Conservation (phyloP, 2,329 filamentous ascomycete genomes). For the Botrytis tulipae region DNA sequence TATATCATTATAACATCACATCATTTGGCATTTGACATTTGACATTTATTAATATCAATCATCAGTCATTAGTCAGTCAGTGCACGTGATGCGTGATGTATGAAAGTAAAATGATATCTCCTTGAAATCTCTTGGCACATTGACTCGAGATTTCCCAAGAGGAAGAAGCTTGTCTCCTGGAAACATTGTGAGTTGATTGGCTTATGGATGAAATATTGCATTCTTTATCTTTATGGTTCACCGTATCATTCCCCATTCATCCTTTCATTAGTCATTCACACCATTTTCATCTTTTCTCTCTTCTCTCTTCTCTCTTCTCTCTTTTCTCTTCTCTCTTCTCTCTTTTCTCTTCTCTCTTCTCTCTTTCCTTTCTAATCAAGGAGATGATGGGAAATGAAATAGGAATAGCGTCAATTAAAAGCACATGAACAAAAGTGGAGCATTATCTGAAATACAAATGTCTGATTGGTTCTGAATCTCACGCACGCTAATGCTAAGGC, state of each 20-base stretch:
- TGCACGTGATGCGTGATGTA: neutral
- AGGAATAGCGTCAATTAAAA: neutral
- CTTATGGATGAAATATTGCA: neutral
- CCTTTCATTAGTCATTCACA: neutral
- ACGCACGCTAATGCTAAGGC: neutral
- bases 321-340: too few species aligned
- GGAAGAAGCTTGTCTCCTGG: too few species aligned
- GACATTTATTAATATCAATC: neutral
- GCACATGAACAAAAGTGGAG: neutral
- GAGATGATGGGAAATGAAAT: neutral
- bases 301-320: neutral
- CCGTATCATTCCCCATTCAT: neutral
- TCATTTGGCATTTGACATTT: neutral
- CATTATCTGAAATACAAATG: rapidly evolving
- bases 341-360: too few species aligned
- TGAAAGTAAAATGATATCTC: too few species aligned
- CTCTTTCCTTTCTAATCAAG: conserved; percentile 4
- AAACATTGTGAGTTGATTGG: too few species aligned
- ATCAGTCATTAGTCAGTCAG: neutral
- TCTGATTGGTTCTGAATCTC: neutral
- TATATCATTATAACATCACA: too few species aligned
- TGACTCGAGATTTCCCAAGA: neutral
- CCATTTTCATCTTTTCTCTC: neutral
- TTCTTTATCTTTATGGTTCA: neutral
- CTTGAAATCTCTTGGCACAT: neutral